These are phyloP conservation scores for Geosmithia flava DNA, from an alignment of 2,329 filamentous ascomycete genomes.

Conservation along the genomic window DNA sequence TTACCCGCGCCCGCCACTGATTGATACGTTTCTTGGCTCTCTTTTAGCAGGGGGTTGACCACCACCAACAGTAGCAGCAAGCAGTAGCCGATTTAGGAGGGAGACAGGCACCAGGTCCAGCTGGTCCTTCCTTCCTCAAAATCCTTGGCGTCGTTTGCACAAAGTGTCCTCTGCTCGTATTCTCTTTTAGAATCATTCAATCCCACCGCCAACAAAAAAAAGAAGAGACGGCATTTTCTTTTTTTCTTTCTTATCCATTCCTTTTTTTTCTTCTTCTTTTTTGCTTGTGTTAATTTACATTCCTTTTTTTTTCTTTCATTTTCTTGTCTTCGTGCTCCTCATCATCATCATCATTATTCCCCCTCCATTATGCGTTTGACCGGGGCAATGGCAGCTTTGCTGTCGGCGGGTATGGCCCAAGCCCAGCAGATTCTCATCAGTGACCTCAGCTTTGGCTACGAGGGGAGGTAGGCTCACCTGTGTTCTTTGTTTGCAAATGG, in stretches of 20 bases:
- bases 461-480: slow-evolving; percentile 36
- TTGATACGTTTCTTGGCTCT: too few relatives aligned
- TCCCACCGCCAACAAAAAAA: too few relatives aligned
- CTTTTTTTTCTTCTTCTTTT: background rate
- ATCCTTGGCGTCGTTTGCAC: too few relatives aligned
- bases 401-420: slow-evolving; percentile 35
- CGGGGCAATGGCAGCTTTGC: slow-evolving; percentile 25
- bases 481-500: background rate
- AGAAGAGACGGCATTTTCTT: background rate
- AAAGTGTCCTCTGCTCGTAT: too few relatives aligned
- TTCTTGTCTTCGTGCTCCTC: background rate
- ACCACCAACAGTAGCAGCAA: too few relatives aligned
- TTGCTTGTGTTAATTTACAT: background rate
- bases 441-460: slow-evolving; percentile 67
- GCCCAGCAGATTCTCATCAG: slow-evolving; percentile 54
- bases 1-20: too few relatives aligned
- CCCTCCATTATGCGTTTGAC: slow-evolving; percentile 29
- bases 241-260: background rate
- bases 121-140: too few relatives aligned
- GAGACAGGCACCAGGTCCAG: too few relatives aligned
- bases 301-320: background rate
- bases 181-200: too few relatives aligned
- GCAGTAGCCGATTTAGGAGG: too few relatives aligned
- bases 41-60: too few relatives aligned
- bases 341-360: background rate